Percentiles rank a stretch among this genome's conserved stretches.
These are phyloP conservation scores for Mucor piriformis DNA, from an alignment of 371 early-diverging fungal genomes.

Conservation along the genomic window DNA sequence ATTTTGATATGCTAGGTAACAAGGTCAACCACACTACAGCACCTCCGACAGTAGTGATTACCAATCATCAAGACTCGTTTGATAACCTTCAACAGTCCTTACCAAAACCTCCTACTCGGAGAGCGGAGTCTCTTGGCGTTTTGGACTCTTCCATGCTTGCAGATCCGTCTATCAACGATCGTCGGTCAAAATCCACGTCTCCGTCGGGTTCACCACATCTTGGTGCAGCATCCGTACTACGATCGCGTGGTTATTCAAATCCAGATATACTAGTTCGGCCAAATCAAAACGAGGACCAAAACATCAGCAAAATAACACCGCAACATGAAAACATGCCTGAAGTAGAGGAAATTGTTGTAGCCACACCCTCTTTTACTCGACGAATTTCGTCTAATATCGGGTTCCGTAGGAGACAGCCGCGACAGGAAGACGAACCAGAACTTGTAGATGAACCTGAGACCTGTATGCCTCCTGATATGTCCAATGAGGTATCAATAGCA, in stretches of 20 bases:
- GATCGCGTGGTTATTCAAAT: constrained; percentile 9
- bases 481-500: neutral
- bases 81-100: neutral
- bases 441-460: neutral
- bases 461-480: neutral
- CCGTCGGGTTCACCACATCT: neutral
- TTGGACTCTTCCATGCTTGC: neutral
- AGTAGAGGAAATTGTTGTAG: neutral
- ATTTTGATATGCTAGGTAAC: constrained; percentile 20
- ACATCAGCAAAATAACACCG: neutral
- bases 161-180: neutral
- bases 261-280: neutral
- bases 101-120: constrained; percentile 16
- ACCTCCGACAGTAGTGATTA: constrained; percentile 6
- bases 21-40: neutral
- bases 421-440: neutral
- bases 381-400: constrained; percentile 6
- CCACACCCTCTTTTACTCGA: neutral
- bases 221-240: neutral
- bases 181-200: neutral
- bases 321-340: neutral
- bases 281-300: neutral
- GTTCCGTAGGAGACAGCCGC: neutral
- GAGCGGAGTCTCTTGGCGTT: constrained; percentile 19
- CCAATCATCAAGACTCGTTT: neutral